Base-by-base conservation (phyloP, 2,329 filamentous ascomycete species). In the Dactylonectria macrodidyma region DNA sequence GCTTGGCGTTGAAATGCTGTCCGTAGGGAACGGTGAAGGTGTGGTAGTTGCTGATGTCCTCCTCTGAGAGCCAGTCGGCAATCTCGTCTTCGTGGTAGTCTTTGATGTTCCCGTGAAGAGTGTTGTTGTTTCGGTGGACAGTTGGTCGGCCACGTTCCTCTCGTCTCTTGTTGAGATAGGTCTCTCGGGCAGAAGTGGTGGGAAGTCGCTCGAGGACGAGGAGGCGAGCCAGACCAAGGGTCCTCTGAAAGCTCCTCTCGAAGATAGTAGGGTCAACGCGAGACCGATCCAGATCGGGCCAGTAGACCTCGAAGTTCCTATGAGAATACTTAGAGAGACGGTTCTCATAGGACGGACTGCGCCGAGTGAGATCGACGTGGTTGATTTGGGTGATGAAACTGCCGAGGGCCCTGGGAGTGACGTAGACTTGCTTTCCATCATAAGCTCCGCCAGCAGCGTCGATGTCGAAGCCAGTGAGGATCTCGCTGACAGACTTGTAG, bases 321-420 rank as follows among this genome's bases (percentile, higher is more conserved):
- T 93, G 93, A 14, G 92, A 93, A 79, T 97, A 95, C 79, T 97
- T 97, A 16, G 93, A 93, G 12, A 97, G 86, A 10, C 94, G 90
- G 72, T 94, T 97, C 77, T 97, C 94, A 73, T 97, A 97, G 0
- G 93, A 96, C 0, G 94, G 93, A 19, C 93, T 95, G 48, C 94
- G 90, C 22, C 94, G 88, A 4, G 89, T 91, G 41, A 97, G 85
- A 76, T 97, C 94, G 67, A 97, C 86, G 3, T 91, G 91, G 74
- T 97, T 97, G 77, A 90, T 87, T 80, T 97, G 94, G 0, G 93
- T 95, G 77, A 95, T 91, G 79, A 92, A 95, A 10, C 93, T 91
- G 51, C 89, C 90, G 14, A 97, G 79, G 2, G 94, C 94, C 65
- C 94, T 88, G 2, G 94, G 94, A 3, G 92, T 91, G 26, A 90